phyloP scores from a whole-genome alignment of 768 basidiomycete genomes.

The Sarcodon sp. region DNA sequence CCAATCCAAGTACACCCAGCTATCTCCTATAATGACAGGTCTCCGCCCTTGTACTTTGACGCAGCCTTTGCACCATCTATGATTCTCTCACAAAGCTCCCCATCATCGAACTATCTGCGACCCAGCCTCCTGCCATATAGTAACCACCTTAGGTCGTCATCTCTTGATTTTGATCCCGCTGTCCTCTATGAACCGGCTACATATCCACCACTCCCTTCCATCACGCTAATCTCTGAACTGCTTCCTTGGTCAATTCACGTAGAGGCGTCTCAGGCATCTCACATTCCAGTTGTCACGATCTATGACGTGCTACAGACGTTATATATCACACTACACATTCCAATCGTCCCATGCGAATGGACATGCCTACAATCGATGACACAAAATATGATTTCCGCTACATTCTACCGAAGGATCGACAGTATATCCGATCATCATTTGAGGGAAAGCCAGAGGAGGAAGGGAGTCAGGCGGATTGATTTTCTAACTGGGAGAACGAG shows the following conservation, averaged over 20 bases:
- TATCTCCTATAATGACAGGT: neutral
- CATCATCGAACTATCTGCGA: neutral
- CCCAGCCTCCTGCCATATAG: neutral
- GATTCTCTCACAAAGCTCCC: neutral
- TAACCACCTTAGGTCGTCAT: too few relatives aligned
- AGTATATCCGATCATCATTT: neutral
- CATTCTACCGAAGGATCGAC: neutral
- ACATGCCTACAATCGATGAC: neutral
- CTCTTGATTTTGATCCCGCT: neutral
- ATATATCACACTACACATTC: neutral
- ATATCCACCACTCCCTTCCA: neutral
- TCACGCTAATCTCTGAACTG: neutral
- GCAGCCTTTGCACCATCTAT: neutral
- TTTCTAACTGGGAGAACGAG: neutral
- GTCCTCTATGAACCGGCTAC: neutral
- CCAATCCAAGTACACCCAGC: neutral
- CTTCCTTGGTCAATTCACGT: neutral
- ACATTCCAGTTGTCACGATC: neutral
- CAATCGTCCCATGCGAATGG: neutral
- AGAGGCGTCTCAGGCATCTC: neutral
- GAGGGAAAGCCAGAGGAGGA: neutral
- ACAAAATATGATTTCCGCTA: neutral
- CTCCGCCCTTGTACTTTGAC: neutral
- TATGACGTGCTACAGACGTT: neutral
- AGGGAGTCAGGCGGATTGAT: neutral